Percentiles rank a stretch among this genome's conserved stretches.
Evolutionary conservation across 345 rosid species (phyloP).

Genomic region (Bretschneidera sinensis): DNA sequence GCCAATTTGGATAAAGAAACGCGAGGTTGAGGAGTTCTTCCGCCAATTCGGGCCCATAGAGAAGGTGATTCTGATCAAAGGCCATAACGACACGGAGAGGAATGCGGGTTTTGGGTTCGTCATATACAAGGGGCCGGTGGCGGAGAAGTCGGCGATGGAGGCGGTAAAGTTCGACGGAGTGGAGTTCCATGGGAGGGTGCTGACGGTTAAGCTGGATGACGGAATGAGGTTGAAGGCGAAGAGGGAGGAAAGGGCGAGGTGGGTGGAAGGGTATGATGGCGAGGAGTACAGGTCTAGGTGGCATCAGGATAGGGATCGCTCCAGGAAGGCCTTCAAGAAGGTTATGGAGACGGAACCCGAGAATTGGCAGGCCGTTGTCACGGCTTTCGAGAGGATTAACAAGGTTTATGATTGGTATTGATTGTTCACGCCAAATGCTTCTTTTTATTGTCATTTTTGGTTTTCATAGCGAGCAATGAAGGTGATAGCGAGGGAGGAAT

Average conservation of each 20-base stretch:
- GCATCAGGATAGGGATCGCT: constrained; percentile 82
- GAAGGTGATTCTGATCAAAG: constrained; percentile 59
- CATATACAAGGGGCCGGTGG: constrained; percentile 42
- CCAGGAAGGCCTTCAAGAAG: constrained; percentile 41
- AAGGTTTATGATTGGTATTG: constrained; percentile 58
- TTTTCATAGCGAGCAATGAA: too few relatives aligned
- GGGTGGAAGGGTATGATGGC: constrained; percentile 49
- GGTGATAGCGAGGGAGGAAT: too few relatives aligned
- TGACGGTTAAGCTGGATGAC: constrained; percentile 89
- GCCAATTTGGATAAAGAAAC: constrained; percentile 82
- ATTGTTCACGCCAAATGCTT: too few relatives aligned
- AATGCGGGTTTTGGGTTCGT: constrained; percentile 88
- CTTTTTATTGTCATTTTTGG: too few relatives aligned
- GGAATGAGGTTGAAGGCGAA: constrained; percentile 67
- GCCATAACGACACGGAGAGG: constrained; percentile 53
- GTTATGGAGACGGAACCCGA: constrained; percentile 67
- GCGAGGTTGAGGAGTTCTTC: constrained; percentile 58
- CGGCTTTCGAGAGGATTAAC: constrained; percentile 68
- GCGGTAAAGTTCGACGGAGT: constrained; percentile 90
- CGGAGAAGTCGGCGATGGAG: constrained; percentile 62
- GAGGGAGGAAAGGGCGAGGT: constrained; percentile 55
- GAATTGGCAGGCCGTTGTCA: constrained; percentile 90
- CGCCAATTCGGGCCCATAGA: constrained; percentile 84
- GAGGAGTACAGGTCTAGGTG: constrained; percentile 55
- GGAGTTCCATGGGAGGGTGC: constrained; percentile 80